phyloP scores from a whole-genome alignment of 129 eudicot genomes.

The Silybum marianum region DNA sequence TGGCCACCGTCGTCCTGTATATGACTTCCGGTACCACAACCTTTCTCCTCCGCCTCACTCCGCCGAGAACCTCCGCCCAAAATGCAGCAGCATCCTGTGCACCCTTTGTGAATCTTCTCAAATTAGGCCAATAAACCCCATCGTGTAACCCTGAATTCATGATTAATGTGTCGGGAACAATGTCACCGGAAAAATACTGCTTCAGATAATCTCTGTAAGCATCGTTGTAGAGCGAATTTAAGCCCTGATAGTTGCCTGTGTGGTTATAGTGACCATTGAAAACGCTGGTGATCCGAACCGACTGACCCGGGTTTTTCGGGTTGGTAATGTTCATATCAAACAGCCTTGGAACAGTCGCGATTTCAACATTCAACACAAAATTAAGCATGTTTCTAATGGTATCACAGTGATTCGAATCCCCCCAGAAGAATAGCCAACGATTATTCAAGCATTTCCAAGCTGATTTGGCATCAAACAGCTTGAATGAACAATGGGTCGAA shows the following conservation, averaged over 20 bases:
- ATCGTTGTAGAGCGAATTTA: constrained; percentile 62
- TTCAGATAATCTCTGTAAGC: constrained; percentile 58
- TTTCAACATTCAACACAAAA: constrained; percentile 52
- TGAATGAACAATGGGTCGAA: constrained; percentile 93
- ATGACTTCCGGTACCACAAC: constrained; percentile 49
- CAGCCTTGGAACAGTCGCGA: constrained; percentile 48
- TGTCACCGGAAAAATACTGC: constrained; percentile 58
- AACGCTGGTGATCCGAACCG: constrained; percentile 72
- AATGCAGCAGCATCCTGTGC: constrained; percentile 74
- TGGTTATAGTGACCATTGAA: constrained; percentile 81
- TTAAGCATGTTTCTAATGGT: constrained; percentile 79
- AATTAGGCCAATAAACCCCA: constrained; percentile 74
- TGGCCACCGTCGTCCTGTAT: constrained; percentile 75
- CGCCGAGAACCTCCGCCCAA: constrained; percentile 71
- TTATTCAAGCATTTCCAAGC: constrained; percentile 83
- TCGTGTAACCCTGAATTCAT: constrained; percentile 97
- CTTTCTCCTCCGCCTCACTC: constrained; percentile 48
- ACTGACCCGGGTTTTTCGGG: constrained; percentile 59
- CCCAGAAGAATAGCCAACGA: constrained; percentile 97
- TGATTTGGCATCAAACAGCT: constrained; percentile 48
- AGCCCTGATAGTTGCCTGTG: constrained; percentile 72
- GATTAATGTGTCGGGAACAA: constrained; percentile 77
- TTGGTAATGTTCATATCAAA: constrained; percentile 83
- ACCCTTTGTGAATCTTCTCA: constrained; percentile 63
- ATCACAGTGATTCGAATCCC: constrained; percentile 95